Conservation (phyloP, 169 alveolate genomes). For the Plasmodium gallinaceum region DNA sequence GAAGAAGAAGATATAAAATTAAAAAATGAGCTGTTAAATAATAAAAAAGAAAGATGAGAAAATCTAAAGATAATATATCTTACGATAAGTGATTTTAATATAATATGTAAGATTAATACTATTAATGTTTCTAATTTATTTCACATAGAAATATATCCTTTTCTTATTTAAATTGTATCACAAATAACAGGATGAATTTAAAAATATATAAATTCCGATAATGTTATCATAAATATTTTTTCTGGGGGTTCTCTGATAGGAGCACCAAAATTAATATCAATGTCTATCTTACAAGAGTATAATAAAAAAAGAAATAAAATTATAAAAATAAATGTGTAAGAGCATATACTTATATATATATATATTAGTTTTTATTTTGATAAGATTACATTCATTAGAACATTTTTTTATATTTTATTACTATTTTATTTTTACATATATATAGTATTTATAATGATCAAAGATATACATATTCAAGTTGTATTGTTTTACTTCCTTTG, state of each 20-base stretch:
- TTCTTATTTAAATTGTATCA: slow-evolving; percentile 81
- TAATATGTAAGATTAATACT: slow-evolving; percentile 75
- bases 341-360: neutral
- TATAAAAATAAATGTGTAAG: neutral
- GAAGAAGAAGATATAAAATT: slow-evolving; percentile 71
- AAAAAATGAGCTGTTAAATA: slow-evolving; percentile 42
- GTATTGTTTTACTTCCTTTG: slow-evolving; percentile 73
- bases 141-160: slow-evolving; percentile 75
- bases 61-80: slow-evolving; percentile 82
- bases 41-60: slow-evolving; percentile 80
- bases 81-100: slow-evolving; percentile 78
- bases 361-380: neutral
- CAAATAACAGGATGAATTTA: slow-evolving; percentile 70
- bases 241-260: slow-evolving; percentile 86
- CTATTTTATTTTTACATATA: neutral
- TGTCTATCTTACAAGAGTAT: slow-evolving; percentile 70
- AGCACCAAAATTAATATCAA: slow-evolving; percentile 78
- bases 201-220: slow-evolving; percentile 26
- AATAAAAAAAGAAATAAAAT: neutral
- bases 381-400: neutral
- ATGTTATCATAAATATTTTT: slow-evolving; percentile 77
- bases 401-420: neutral
- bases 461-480: slow-evolving; percentile 80
- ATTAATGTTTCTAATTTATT: slow-evolving; percentile 74
- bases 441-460: slow-evolving; percentile 78